These are phyloP conservation scores for Pythium periplocum DNA, from an alignment of 352 stramenopile species.

Conservation along the genomic window DNA sequence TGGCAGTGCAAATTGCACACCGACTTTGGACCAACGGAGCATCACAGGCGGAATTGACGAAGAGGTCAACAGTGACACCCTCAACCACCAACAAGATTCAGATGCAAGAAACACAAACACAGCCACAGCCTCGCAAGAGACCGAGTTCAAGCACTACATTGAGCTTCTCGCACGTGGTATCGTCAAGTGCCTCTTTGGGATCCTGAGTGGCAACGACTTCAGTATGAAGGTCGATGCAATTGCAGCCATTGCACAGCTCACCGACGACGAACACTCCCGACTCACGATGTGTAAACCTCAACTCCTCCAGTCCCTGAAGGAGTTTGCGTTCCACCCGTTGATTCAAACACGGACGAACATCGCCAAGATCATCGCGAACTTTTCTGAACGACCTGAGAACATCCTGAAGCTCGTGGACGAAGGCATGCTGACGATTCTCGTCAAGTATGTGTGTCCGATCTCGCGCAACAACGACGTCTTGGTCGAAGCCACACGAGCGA, in stretches of 20 bases:
- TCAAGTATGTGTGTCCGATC: slow-evolving; percentile 62
- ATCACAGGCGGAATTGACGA: background rate
- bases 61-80: background rate
- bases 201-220: slow-evolving; percentile 62
- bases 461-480: slow-evolving; percentile 49
- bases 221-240: slow-evolving; percentile 67
- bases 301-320: slow-evolving; percentile 48
- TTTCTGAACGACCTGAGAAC: slow-evolving; percentile 65
- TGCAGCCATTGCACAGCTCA: slow-evolving; percentile 61
- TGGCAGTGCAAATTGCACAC: background rate
- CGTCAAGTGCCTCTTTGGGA: slow-evolving; percentile 68
- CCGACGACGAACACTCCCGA: slow-evolving; percentile 50
- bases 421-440: slow-evolving; percentile 52
- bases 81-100: background rate
- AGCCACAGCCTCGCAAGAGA: slow-evolving; percentile 10
- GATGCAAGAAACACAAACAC: no score
- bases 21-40: no score
- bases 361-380: slow-evolving; percentile 72
- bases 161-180: slow-evolving; percentile 64
- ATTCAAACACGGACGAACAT: slow-evolving; percentile 52
- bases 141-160: slow-evolving; percentile 68
- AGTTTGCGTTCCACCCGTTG: slow-evolving; percentile 64
- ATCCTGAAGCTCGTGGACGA: slow-evolving; percentile 67
- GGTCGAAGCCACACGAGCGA: slow-evolving; percentile 46
- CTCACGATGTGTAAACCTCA: slow-evolving; percentile 64